Evolutionary conservation across 1,284 basidiomycete genomes (phyloP).

Genomic region (Sparassis latifolia): DNA sequence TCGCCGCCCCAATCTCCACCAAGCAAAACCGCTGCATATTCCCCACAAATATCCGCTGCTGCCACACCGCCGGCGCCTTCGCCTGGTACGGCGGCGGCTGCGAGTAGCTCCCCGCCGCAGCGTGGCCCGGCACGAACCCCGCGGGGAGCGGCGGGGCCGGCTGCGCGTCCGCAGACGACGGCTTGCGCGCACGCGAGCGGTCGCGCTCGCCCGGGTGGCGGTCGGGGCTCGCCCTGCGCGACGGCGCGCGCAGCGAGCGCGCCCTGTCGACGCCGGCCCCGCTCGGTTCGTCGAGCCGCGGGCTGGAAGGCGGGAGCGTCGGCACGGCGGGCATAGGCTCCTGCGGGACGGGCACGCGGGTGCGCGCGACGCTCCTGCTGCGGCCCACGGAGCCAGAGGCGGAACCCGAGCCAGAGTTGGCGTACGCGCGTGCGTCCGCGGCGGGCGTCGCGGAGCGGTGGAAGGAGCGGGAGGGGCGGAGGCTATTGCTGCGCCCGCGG

Average conservation of each 20-base stretch:
- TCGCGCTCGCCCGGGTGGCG: background rate
- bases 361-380: too few species aligned
- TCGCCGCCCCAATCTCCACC: slow-evolving; percentile 55
- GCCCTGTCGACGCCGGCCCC: background rate
- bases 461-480: too few species aligned
- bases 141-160: slow-evolving; percentile 10
- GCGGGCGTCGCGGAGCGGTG: too few species aligned
- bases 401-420: too few species aligned
- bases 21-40: slow-evolving; percentile 69
- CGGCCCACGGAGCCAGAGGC: too few species aligned
- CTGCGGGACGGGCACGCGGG: too few species aligned
- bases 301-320: too few species aligned
- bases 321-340: too few species aligned
- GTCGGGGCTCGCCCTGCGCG: slow-evolving; percentile 1
- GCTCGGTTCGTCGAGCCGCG: background rate
- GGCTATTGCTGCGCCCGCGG: too few species aligned
- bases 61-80: slow-evolving; percentile 28
- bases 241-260: background rate
- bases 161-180: slow-evolving; percentile 7
- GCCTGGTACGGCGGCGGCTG: slow-evolving; percentile 2
- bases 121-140: slow-evolving; percentile 10
- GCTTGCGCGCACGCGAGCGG: slow-evolving; percentile 1
- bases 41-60: slow-evolving; percentile 68
- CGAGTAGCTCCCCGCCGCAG: background rate
- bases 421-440: too few species aligned